These are phyloP conservation scores for Aspergillus sp. DNA, from an alignment of 2,329 filamentous ascomycete species.

Conservation along the genomic window DNA sequence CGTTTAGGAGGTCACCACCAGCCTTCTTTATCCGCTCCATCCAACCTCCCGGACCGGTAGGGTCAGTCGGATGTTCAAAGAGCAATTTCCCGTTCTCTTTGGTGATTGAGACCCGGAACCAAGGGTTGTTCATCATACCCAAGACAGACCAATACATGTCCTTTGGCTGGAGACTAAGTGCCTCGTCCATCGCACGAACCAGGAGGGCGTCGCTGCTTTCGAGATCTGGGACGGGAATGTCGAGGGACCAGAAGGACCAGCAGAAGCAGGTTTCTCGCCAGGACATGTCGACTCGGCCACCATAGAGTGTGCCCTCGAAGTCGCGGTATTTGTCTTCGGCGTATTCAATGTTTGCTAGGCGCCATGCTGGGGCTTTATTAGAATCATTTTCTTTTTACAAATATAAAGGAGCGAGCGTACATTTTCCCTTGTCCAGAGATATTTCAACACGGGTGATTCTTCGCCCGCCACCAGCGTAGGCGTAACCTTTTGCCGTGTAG, in stretches of 20 bases:
- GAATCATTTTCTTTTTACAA: background rate
- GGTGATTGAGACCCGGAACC: slow-evolving; percentile 79
- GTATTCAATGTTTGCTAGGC: slow-evolving; percentile 73
- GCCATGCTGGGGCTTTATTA: slow-evolving; percentile 57
- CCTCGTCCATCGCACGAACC: slow-evolving; percentile 85
- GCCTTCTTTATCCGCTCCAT: slow-evolving; percentile 87
- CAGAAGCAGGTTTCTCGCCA: slow-evolving; percentile 82
- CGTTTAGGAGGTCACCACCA: slow-evolving; percentile 77
- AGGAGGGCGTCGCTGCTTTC: slow-evolving; percentile 68
- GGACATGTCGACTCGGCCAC: slow-evolving; percentile 74
- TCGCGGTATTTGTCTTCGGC: slow-evolving; percentile 81
- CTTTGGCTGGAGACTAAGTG: slow-evolving; percentile 79
- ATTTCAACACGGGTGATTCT: slow-evolving; percentile 80
- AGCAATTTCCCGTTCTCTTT: slow-evolving; percentile 64
- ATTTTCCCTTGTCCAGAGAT: slow-evolving; percentile 77
- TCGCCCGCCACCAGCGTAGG: slow-evolving; percentile 84
- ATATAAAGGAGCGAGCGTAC: slow-evolving; percentile 23
- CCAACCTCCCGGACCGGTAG: slow-evolving; percentile 79
- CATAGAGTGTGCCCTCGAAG: slow-evolving; percentile 64
- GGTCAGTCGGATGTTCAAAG: slow-evolving; percentile 88
- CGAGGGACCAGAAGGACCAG: slow-evolving; percentile 88
- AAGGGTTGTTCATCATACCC: slow-evolving; percentile 98
- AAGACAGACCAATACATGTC: slow-evolving; percentile 97
- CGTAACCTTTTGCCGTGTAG: slow-evolving; percentile 76
- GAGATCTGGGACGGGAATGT: slow-evolving; percentile 64